Evolutionary conservation across 2,329 filamentous ascomycete genomes (phyloP), one percentile per base, ranked within the genome.

Genomic region (Microdochium nivale): DNA sequence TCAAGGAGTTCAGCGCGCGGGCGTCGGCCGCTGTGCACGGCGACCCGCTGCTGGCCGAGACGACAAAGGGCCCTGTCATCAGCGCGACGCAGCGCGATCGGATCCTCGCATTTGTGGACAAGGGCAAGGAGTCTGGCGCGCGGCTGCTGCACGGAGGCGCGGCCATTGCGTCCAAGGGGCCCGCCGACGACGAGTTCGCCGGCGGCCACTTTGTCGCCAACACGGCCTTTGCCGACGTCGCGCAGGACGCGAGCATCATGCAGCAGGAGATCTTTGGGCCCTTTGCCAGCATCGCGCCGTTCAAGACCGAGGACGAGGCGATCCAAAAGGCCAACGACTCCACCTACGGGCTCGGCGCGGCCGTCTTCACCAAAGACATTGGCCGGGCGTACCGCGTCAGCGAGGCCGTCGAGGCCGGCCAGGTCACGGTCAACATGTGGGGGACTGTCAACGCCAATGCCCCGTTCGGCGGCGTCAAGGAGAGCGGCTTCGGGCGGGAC

Each of bases 331-430:
- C 53, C 5, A 52, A 54, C 27, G 47, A 77, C 57, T 72, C 71
- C 1, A 72, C 66, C 1, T 79, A 79, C 56, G 76, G 76, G 8
- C 65, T 79, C 1, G 76, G 74, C 9, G 70, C 70, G 21, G 72
- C 76, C 0, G 64, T 81, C 3, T 81, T 79, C 54, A 79, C 76
- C 0, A 64, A 72, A 57, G 70, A 79, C 57, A 70, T 79, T 51
- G 68, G 58, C 47, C 55, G 57, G 51, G 61, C 61, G 24, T 61
- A 63, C 50, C 58, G 54, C 50, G 57, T 64, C 19, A 60, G 70
- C 47, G 72, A 71, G 53, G 76, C 72, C 25, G 73, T 79, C 46
- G 74, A 79, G 62, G 71, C 74, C 14, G 76, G 78, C 56, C 59
- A 55, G 25, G 54, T 58, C n/a, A 59, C 56, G 51, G 54, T 48